Evolutionary conservation across 805 yeast genomes (phyloP).

Genomic region (Komagataella phaffii): DNA sequence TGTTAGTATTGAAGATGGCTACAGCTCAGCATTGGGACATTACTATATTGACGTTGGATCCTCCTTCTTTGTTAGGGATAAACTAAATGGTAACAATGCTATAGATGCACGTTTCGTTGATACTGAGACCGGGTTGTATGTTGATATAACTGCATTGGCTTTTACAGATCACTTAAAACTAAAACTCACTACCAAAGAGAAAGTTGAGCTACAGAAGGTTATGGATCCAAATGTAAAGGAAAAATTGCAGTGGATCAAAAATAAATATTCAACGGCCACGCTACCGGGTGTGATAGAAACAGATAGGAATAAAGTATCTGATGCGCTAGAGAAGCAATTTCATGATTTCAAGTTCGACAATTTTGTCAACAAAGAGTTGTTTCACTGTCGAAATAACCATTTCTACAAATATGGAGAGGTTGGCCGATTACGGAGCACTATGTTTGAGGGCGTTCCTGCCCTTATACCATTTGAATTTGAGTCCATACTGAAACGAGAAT

Average conservation of each 20-base stretch:
- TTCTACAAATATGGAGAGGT: conserved; percentile 29
- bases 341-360: neutral
- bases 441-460: conserved; percentile 41
- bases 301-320: neutral
- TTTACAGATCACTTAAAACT: conserved; percentile 17
- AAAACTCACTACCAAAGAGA: conserved; percentile 4
- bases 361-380: conserved; percentile 11
- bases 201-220: conserved; percentile 2
- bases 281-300: conserved; percentile 4
- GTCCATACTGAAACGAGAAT: conserved; percentile 33
- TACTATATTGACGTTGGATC: conserved; percentile 35
- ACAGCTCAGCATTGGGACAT: conserved; percentile 34
- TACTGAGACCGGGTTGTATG: conserved; percentile 46
- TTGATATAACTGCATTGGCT: conserved; percentile 53
- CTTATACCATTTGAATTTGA: conserved; percentile 35
- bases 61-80: conserved; percentile 33
- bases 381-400: conserved; percentile 44
- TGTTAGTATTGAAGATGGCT: conserved; percentile 12
- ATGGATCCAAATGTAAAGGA: conserved; percentile 5
- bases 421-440: conserved; percentile 32
- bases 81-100: conserved; percentile 39
- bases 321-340: neutral
- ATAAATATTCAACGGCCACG: conserved; percentile 6
- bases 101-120: conserved; percentile 61
- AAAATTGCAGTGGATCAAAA: conserved; percentile 5